Conservation (phyloP, 352 stramenopile genomes). For the Peronosclerospora sorghi region DNA sequence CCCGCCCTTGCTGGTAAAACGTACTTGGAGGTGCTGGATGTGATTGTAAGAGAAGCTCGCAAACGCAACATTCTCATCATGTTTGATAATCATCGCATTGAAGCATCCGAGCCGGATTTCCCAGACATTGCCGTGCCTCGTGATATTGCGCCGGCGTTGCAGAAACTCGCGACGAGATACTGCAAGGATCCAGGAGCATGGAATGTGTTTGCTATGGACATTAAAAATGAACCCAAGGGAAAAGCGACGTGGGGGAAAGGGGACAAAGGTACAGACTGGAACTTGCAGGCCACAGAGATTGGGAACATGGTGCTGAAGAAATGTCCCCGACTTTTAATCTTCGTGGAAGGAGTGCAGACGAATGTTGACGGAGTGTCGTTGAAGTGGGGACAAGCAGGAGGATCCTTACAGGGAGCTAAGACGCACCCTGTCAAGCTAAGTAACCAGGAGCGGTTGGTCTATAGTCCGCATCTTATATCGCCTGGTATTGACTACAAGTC, state of each 20-base stretch:
- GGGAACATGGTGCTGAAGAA: slow-evolving; percentile 56
- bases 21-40: slow-evolving; percentile 53
- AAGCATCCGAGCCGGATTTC: slow-evolving; percentile 43
- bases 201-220: slow-evolving; percentile 67
- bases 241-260: slow-evolving; percentile 54
- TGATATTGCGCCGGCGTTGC: slow-evolving; percentile 44
- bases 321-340: slow-evolving; percentile 51
- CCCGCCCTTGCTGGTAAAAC: slow-evolving; percentile 32
- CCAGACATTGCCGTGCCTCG: slow-evolving; percentile 38
- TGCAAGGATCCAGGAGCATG: slow-evolving; percentile 46
- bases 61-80: slow-evolving; percentile 61
- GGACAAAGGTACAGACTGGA: slow-evolving; percentile 53
- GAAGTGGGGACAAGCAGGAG: slow-evolving; percentile 47
- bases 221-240: slow-evolving; percentile 74
- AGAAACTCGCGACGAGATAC: slow-evolving; percentile 47
- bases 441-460: slow-evolving; percentile 62
- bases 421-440: slow-evolving; percentile 50
- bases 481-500: slow-evolving; percentile 51
- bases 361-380: slow-evolving; percentile 47
- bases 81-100: slow-evolving; percentile 56
- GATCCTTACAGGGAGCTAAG: slow-evolving; percentile 47
- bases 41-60: slow-evolving; percentile 38
- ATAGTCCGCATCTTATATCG: slow-evolving; percentile 55
- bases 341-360: slow-evolving; percentile 65
- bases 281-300: slow-evolving; percentile 44